Percentiles rank a stretch among this genome's conserved stretches.
phyloP scores from a whole-genome alignment of 2,329 filamentous ascomycete genomes.

The Ramularia collo-cygni region DNA sequence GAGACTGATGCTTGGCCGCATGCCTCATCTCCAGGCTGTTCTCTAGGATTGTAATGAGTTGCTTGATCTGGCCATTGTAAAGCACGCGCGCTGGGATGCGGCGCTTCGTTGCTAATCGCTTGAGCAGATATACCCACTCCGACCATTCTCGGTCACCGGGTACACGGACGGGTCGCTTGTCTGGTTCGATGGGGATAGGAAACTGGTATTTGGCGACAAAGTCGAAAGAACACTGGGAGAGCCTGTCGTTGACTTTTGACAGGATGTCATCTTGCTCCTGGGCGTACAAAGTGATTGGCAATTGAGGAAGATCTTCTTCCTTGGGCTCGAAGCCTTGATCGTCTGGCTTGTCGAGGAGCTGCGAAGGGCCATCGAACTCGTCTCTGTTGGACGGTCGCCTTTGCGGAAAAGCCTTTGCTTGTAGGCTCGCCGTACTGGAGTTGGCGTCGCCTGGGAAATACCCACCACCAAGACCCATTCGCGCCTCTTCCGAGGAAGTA shows the following conservation, averaged over 20 bases:
- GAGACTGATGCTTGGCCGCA: conserved; percentile 73
- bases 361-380: conserved; percentile 83
- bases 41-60: conserved; percentile 80
- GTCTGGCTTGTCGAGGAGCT: conserved; percentile 67
- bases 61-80: conserved; percentile 83
- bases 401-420: conserved; percentile 37
- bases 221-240: conserved; percentile 81
- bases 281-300: conserved; percentile 74
- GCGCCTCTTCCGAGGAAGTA: conserved; percentile 25
- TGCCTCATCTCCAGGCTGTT: conserved; percentile 86
- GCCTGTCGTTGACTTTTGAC: conserved; percentile 71
- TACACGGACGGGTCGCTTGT: conserved; percentile 69
- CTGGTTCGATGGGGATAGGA: conserved; percentile 73
- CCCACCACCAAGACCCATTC: conserved; percentile 16
- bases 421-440: conserved; percentile 18
- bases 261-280: conserved; percentile 81
- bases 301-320: conserved; percentile 71
- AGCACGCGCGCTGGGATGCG: conserved; percentile 76
- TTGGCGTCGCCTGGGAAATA: conserved; percentile 22
- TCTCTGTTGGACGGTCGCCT: conserved; percentile 73
- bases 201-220: conserved; percentile 90
- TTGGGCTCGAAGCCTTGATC: conserved; percentile 66
- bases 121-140: conserved; percentile 84
- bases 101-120: conserved; percentile 76
- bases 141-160: conserved; percentile 81